Conservation (phyloP, 352 stramenopile genomes). For the Halophytophthora polymorphica region DNA sequence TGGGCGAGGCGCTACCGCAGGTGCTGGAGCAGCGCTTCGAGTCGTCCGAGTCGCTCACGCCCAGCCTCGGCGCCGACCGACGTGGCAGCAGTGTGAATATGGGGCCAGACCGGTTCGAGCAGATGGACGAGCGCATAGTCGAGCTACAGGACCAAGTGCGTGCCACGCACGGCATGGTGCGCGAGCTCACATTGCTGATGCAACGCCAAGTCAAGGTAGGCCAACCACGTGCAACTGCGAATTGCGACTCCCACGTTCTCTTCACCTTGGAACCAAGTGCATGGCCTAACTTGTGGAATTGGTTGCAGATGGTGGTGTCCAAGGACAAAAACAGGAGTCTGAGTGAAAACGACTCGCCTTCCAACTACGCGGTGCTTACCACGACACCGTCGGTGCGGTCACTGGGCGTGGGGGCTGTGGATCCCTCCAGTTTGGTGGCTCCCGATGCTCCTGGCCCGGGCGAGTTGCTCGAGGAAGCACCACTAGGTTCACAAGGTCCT, state of each 20-base stretch:
- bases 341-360: constrained; percentile 27
- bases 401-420: constrained; percentile 4
- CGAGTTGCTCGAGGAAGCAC: background rate
- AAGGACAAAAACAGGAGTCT: constrained; percentile 33
- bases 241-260: background rate
- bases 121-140: constrained; percentile 40
- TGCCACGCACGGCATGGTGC: constrained; percentile 49
- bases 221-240: background rate
- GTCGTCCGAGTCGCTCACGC: background rate
- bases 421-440: constrained; percentile 8
- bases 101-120: constrained; percentile 12
- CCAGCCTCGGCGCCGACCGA: background rate
- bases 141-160: constrained; percentile 40
- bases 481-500: too few relatives aligned
- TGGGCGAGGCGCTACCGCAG: constrained; percentile 6
- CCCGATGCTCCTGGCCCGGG: constrained; percentile 9
- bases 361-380: constrained; percentile 13
- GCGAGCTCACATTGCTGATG: constrained; percentile 39
- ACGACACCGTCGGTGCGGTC: constrained; percentile 4
- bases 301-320: constrained; percentile 19
- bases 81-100: constrained; percentile 1
- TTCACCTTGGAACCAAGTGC: too few relatives aligned
- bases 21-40: constrained; percentile 12
- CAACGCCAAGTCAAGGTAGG: constrained; percentile 47
- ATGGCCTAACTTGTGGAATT: background rate